Base-by-base conservation (phyloP, 192 early-diverging fungal genomes). In the Rhizophlyctis rosea region DNA sequence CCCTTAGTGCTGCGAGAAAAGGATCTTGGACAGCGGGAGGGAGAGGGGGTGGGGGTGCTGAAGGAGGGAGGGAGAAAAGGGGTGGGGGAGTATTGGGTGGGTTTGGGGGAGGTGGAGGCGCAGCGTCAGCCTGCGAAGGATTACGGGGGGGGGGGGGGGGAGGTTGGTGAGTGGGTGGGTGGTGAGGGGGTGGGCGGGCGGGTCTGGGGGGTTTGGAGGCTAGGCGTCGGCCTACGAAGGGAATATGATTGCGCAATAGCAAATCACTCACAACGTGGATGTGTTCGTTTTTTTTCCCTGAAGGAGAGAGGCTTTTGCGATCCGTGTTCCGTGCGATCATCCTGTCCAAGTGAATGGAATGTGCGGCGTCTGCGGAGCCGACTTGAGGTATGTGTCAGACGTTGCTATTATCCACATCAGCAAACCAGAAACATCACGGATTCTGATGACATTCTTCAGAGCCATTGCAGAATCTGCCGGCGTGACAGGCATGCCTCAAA, bases 311-410 rank as follows among this genome's bases (percentile, higher is more conserved):
- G 28, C 64, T 2, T 33, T 51, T 35, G 35, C 70, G n/a, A 47
- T 78, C 35, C 4, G 61, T 3, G 77, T 85, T 49, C 77, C 85
- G 0, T 96, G 94, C 71, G 65, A 70, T 16, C 94, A 96, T 62
- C 77, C 76, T 16, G 76, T 91, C 4, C 85, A 88, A 62, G 85
- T 88, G 35, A 78, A 83, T 55, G 90, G 90, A 18, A 61, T 94
- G 34, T 96, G 94, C 69, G 87, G 84, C 4, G 57, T 88, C 30
- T 96, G 94, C 72, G 90, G 91, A 34, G 78, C 82, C 48, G 85
- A 93, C 31, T 50, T 92, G 55, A 65, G 71, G 86, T 88, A 74
- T 47, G 65, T 54, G 1, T 13, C 18, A 4, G 9, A 24, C 16
- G 4, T 57, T 23, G 39, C 47, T 13, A 36, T 30, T 49, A 48